phyloP scores from a whole-genome alignment of 352 stramenopile genomes.

The Phytophthora lateralis region DNA sequence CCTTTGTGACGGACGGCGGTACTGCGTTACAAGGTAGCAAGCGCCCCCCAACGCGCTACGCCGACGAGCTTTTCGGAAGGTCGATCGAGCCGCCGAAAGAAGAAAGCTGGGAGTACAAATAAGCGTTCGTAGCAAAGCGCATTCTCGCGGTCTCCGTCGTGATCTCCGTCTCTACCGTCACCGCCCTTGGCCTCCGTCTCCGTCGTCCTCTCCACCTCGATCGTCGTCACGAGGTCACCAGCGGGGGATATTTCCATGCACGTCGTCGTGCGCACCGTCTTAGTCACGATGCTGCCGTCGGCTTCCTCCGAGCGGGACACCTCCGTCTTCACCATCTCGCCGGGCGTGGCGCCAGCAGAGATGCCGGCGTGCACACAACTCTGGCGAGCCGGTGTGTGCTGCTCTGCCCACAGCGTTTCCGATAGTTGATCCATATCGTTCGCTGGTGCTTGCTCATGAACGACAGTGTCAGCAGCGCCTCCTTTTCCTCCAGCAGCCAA shows the following conservation, averaged over 20 bases:
- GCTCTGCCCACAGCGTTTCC: conserved; percentile 41
- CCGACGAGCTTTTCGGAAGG: conserved; percentile 30
- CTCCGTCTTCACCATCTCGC: too few species aligned
- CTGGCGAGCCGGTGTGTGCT: conserved; percentile 62
- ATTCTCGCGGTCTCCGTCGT: too few species aligned
- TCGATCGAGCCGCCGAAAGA: conserved; percentile 9
- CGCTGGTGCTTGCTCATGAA: conserved; percentile 10
- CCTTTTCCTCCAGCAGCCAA: conserved; percentile 35
- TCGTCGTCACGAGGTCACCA: too few species aligned
- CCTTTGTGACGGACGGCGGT: conserved; percentile 28
- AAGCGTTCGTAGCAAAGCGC: too few species aligned
- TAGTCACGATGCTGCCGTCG: too few species aligned
- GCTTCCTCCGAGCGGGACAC: too few species aligned
- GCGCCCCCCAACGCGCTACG: conserved; percentile 32
- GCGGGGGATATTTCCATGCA: too few species aligned
- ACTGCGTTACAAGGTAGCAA: conserved; percentile 5
- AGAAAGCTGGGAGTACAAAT: conserved; percentile 15
- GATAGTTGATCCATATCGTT: conserved; percentile 13
- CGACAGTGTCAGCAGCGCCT: conserved; percentile 4
- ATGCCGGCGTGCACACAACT: conserved; percentile 75
- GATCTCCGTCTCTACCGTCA: too few species aligned
- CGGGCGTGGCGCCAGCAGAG: too few species aligned
- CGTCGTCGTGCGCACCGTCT: too few species aligned
- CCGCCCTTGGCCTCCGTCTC: too few species aligned
- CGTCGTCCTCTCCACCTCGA: too few species aligned